Percentiles rank a stretch among this genome's conserved stretches.
phyloP scores from a whole-genome alignment of 2,329 filamentous ascomycete species.

The Alternaria dauci region DNA sequence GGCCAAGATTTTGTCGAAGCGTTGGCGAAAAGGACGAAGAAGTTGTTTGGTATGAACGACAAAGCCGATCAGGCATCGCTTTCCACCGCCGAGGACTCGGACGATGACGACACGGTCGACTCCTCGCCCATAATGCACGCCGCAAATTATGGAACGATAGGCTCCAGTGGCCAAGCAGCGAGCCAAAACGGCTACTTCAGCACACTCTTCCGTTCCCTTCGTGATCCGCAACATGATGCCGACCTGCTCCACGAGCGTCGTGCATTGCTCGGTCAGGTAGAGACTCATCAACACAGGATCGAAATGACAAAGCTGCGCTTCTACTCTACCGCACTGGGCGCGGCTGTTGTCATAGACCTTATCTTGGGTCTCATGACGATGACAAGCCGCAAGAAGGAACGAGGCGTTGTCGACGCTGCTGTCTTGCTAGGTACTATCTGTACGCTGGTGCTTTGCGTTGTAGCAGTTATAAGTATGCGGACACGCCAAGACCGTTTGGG shows the following conservation, averaged over 20 bases:
- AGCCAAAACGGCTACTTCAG: slow-evolving; percentile 41
- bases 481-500: slow-evolving; percentile 41
- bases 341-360: slow-evolving; percentile 69
- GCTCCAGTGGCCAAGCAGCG: slow-evolving; percentile 13
- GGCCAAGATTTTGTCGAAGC: slow-evolving; percentile 68
- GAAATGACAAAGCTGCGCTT: slow-evolving; percentile 48
- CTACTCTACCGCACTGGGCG: slow-evolving; percentile 62
- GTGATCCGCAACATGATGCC: slow-evolving; percentile 52
- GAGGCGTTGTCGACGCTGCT: slow-evolving; percentile 76
- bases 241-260: slow-evolving; percentile 59
- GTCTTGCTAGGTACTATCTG: slow-evolving; percentile 74
- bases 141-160: slow-evolving; percentile 60
- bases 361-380: slow-evolving; percentile 71
- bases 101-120: slow-evolving; percentile 61
- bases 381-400: slow-evolving; percentile 72
- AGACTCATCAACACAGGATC: slow-evolving; percentile 42
- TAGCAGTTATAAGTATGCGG: slow-evolving; percentile 45
- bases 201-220: slow-evolving; percentile 38
- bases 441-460: slow-evolving; percentile 60
- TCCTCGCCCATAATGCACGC: slow-evolving; percentile 35
- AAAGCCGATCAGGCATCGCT: slow-evolving; percentile 33
- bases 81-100: slow-evolving; percentile 54
- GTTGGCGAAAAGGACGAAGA: slow-evolving; percentile 34
- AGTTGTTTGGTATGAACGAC: slow-evolving; percentile 35
- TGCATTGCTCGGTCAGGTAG: slow-evolving; percentile 50